Percentiles rank a stretch among this genome's conserved stretches.
Evolutionary conservation across 805 yeast species (phyloP).

Genomic region (Candida argentea): DNA sequence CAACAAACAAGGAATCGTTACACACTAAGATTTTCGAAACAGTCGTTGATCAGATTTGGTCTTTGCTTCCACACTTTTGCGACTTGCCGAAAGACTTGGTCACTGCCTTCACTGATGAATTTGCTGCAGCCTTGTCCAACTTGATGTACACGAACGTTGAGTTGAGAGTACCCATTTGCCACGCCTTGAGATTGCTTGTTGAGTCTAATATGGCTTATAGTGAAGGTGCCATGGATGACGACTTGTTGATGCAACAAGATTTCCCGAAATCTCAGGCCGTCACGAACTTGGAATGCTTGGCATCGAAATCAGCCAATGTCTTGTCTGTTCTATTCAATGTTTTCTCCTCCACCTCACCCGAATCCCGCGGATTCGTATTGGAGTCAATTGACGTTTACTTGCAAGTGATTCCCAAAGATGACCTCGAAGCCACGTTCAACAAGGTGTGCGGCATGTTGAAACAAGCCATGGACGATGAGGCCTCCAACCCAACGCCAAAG

Average conservation of each 20-base stretch:
- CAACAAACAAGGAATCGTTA: conserved; percentile 45
- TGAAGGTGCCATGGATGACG: conserved; percentile 47
- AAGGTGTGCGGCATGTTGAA: conserved; percentile 76
- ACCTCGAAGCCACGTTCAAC: conserved; percentile 66
- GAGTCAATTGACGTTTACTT: conserved; percentile 81
- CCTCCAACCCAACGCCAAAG: conserved; percentile 20
- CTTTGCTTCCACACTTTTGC: conserved; percentile 79
- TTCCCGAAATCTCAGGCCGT: conserved; percentile 49
- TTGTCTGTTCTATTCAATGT: conserved; percentile 87
- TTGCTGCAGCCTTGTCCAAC: conserved; percentile 70
- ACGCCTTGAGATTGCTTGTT: conserved; percentile 66
- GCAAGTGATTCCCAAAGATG: conserved; percentile 56
- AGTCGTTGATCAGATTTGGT: conserved; percentile 86
- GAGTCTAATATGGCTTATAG: conserved; percentile 63
- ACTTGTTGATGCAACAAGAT: conserved; percentile 46
- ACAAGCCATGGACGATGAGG: conserved; percentile 58
- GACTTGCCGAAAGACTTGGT: conserved; percentile 73
- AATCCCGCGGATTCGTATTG: conserved; percentile 71
- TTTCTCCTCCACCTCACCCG: conserved; percentile 80
- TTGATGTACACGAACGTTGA: conserved; percentile 65
- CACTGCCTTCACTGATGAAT: conserved; percentile 55
- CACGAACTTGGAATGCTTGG: conserved; percentile 50
- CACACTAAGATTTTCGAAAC: conserved; percentile 76
- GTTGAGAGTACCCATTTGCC: conserved; percentile 74
- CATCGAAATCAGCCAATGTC: conserved; percentile 60